Evolutionary conservation across 78 protist genomes (phyloP).

Genomic region (Dictyostelium purpureum): DNA sequence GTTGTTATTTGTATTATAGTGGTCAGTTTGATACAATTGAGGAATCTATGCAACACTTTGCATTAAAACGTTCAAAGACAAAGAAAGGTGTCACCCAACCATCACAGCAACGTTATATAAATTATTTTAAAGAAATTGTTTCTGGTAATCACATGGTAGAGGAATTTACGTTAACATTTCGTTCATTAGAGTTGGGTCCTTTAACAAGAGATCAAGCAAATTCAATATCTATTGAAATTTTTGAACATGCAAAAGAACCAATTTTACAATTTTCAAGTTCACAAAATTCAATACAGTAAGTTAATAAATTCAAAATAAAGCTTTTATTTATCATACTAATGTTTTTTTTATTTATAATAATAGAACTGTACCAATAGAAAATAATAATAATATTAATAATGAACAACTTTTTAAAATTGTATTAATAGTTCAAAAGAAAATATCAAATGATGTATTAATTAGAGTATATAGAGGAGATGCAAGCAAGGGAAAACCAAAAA

Average conservation of each 20-base stretch:
- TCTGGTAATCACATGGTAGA: conserved; percentile 69
- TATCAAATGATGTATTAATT: conserved; percentile 43
- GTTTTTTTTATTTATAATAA: neutral
- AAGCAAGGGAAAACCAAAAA: neutral
- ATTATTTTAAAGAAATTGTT: conserved; percentile 60
- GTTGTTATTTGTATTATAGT: conserved; percentile 76
- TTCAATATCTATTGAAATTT: conserved; percentile 38
- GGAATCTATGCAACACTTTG: conserved; percentile 51
- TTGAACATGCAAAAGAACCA: conserved; percentile 66
- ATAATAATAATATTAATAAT: neutral
- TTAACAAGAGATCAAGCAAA: conserved; percentile 58
- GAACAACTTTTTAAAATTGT: conserved; percentile 19
- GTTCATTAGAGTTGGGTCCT: conserved; percentile 47
- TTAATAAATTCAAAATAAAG: neutral
- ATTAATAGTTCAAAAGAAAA: conserved; percentile 29
- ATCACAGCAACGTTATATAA: conserved; percentile 73
- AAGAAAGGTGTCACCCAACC: conserved; percentile 81
- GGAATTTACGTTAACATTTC: conserved; percentile 36
- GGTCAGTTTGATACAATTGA: conserved; percentile 49
- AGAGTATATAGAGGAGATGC: conserved; percentile 47
- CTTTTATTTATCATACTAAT: neutral
- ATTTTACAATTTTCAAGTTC: conserved; percentile 32
- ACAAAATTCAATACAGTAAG: conserved; percentile 50
- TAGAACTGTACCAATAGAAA: conserved; percentile 5
- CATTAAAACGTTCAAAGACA: conserved; percentile 23